Evolutionary conservation across 1,284 basidiomycete genomes (phyloP).

Genomic region (Fomitopsis palustris): DNA sequence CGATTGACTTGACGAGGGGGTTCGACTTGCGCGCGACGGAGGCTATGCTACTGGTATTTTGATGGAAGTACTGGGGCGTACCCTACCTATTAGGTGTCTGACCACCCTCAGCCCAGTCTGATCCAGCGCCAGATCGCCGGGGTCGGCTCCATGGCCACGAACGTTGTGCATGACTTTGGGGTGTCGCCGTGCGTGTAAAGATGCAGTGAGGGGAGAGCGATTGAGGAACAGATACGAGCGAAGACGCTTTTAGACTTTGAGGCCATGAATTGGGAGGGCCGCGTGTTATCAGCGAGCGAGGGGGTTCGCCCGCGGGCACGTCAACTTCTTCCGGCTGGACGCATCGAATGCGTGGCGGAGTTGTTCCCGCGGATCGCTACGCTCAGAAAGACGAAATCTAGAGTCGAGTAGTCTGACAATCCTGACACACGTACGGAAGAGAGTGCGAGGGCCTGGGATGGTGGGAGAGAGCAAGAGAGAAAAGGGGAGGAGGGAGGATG

Average conservation of each 20-base stretch:
- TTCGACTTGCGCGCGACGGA: conserved; percentile 55
- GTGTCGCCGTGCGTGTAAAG: no score
- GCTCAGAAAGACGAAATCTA: not conserved
- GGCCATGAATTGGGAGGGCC: no score
- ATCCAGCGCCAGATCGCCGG: no score
- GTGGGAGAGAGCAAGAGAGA: not conserved
- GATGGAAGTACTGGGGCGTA: not conserved
- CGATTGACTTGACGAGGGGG: conserved; percentile 34
- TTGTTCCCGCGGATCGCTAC: not conserved
- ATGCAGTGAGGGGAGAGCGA: no score
- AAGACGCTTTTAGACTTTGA: no score
- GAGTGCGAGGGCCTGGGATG: not conserved
- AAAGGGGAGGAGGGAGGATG: not conserved
- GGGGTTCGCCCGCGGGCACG: not conserved
- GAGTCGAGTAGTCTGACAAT: no score
- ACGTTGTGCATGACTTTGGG: no score
- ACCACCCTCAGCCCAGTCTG: no score
- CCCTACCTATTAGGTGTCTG: no score
- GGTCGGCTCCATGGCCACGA: no score
- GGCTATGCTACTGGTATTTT: conserved; percentile 43
- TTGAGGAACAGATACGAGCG: no score
- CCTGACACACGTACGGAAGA: not conserved
- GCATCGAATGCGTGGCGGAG: not conserved
- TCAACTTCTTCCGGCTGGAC: not conserved
- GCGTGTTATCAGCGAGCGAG: not conserved